A percentile compares a stretch with the other conserved stretches of the same genome.
Conservation (phyloP, 768 basidiomycete species). For the Russula olivacea region DNA sequence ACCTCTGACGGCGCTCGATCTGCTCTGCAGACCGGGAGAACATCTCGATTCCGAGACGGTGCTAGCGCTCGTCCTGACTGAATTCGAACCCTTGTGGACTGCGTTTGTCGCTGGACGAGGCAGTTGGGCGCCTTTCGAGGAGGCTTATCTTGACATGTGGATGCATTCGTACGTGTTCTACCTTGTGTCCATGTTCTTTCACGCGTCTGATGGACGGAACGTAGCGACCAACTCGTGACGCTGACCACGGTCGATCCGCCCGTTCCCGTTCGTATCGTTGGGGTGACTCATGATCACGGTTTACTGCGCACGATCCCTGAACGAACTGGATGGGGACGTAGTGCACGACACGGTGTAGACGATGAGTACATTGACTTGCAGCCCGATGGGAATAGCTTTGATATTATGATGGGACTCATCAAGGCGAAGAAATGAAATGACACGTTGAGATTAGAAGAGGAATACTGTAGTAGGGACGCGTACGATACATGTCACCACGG, state of each 20-base stretch:
- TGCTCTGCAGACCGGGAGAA: slow-evolving; percentile 45
- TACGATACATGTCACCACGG: background rate
- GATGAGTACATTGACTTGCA: slow-evolving; percentile 78
- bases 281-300: slow-evolving; percentile 85
- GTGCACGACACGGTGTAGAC: slow-evolving; percentile 24
- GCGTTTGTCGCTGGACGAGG: slow-evolving; percentile 59
- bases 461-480: background rate
- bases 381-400: slow-evolving; percentile 96
- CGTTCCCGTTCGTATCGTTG: slow-evolving; percentile 64
- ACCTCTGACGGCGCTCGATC: slow-evolving; percentile 77
- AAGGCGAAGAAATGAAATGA: slow-evolving; percentile 39
- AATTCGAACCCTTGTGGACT: slow-evolving; percentile 77
- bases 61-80: slow-evolving; percentile 64
- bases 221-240: slow-evolving; percentile 76
- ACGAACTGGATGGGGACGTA: slow-evolving; percentile 32
- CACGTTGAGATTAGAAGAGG: background rate
- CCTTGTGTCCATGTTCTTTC: background rate
- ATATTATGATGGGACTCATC: slow-evolving; percentile 87
- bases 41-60: slow-evolving; percentile 65
- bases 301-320: slow-evolving; percentile 76
- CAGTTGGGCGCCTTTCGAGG: slow-evolving; percentile 76
- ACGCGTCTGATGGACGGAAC: background rate
- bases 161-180: slow-evolving; percentile 73
- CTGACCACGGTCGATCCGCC: slow-evolving; percentile 72
- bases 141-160: slow-evolving; percentile 76